A percentile compares a stretch with the other conserved stretches of the same genome.
phyloP scores from a whole-genome alignment of 169 alveolate genomes.

The Plasmodium vinckei region DNA sequence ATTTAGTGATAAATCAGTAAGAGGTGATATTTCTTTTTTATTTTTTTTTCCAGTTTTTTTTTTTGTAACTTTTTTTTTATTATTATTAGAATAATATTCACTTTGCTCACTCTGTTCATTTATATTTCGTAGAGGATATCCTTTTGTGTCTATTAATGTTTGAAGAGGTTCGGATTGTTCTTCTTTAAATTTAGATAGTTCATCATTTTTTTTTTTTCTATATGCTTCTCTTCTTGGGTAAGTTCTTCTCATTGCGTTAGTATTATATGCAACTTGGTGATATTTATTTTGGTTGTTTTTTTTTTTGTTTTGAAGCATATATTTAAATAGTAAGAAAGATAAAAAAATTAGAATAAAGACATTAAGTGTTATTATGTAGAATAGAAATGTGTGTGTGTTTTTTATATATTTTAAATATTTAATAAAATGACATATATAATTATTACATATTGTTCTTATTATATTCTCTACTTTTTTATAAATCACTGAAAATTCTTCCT shows the following conservation, averaged over 20 bases:
- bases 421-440: neutral
- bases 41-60: neutral
- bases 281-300: neutral
- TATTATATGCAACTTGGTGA: neutral
- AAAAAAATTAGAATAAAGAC: constrained; percentile 8
- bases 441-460: neutral
- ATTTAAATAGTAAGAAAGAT: constrained; percentile 21
- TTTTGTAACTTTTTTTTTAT: neutral
- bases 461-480: constrained; percentile 19
- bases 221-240: neutral
- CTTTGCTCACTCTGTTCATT: neutral
- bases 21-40: neutral
- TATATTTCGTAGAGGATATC: neutral
- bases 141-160: too few species aligned
- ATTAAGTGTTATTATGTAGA: constrained; percentile 3
- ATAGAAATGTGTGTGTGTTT: neutral
- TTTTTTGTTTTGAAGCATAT: constrained; percentile 8
- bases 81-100: too few species aligned
- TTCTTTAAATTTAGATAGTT: neutral
- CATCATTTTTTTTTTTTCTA: neutral
- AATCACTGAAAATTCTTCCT: constrained; percentile 8
- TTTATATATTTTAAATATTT: neutral
- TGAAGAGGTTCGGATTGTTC: neutral
- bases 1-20: too few species aligned
- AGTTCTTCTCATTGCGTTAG: neutral